Percentiles rank a stretch among this genome's conserved stretches.
Evolutionary conservation across 2,329 filamentous ascomycete genomes (phyloP).

Genomic region (Fusarium lateritium): DNA sequence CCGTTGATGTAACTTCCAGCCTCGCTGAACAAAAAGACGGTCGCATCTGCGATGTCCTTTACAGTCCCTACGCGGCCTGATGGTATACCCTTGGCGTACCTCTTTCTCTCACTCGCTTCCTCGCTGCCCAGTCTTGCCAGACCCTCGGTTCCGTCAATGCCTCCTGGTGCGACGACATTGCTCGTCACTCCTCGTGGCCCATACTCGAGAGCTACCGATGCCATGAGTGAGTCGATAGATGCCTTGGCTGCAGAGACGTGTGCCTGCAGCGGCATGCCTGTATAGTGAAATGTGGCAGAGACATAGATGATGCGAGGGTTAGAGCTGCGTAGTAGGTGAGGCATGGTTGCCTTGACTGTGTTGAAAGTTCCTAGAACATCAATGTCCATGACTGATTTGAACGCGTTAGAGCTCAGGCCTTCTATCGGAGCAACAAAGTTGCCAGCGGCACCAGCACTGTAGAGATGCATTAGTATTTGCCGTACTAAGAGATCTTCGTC

Average conservation of each 20-base stretch:
- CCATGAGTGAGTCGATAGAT: conserved; percentile 87
- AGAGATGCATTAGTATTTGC: conserved; percentile 4
- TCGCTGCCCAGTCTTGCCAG: conserved; percentile 73
- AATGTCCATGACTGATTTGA: conserved; percentile 97
- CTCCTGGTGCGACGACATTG: conserved; percentile 91
- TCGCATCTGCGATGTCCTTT: conserved; percentile 93
- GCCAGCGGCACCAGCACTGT: conserved; percentile 90
- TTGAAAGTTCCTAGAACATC: conserved; percentile 95
- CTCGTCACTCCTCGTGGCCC: conserved; percentile 88
- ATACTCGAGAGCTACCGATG: conserved; percentile 87
- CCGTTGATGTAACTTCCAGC: conserved; percentile 90
- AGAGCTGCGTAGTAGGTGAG: conserved; percentile 84
- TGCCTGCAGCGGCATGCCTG: conserved; percentile 85
- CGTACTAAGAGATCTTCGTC: neutral
- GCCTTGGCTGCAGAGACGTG: conserved; percentile 96
- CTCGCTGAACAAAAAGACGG: conserved; percentile 89
- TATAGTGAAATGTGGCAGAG: conserved; percentile 92
- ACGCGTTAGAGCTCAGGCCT: conserved; percentile 87
- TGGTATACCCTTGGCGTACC: conserved; percentile 70
- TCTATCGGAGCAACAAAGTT: conserved; percentile 93
- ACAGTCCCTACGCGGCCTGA: conserved; percentile 83
- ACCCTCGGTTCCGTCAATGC: conserved; percentile 88
- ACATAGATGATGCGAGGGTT: conserved; percentile 88
- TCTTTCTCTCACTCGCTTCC: conserved; percentile 51
- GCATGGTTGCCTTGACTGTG: conserved; percentile 91